Conservation (phyloP, 345 rosid species). For the Citropsis articulata region DNA sequence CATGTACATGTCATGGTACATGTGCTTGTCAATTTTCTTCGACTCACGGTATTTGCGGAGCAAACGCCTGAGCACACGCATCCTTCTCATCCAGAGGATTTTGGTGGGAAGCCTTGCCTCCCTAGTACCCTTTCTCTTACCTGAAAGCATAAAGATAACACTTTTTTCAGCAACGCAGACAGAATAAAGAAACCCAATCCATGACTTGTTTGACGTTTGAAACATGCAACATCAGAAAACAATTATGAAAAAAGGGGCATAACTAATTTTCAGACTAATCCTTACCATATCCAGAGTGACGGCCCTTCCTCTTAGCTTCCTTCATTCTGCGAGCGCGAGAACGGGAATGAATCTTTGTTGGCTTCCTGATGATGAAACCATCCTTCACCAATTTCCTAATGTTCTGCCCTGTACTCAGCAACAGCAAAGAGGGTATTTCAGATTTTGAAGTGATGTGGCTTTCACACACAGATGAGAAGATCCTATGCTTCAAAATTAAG, state of each 20-base stretch:
- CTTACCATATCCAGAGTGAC: conserved; percentile 77
- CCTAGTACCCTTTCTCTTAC: conserved; percentile 77
- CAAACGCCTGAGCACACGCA: conserved; percentile 66
- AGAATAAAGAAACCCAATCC: neutral
- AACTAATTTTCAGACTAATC: neutral
- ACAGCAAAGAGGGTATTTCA: neutral
- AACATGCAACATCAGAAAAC: neutral
- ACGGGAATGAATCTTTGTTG: conserved; percentile 78
- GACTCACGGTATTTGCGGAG: conserved; percentile 60
- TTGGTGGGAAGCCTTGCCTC: conserved; percentile 83
- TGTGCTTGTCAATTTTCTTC: conserved; percentile 77
- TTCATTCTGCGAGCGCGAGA: conserved; percentile 71
- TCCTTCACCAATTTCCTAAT: conserved; percentile 77
- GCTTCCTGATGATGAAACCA: conserved; percentile 76
- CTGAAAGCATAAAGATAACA: conserved; percentile 23
- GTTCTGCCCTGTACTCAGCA: conserved; percentile 54
- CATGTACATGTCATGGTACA: conserved; percentile 91
- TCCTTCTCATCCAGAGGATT: conserved; percentile 70
- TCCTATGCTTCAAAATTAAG: neutral
- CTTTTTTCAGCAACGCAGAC: neutral
- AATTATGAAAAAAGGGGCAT: too few species aligned
- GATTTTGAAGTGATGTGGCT: too few species aligned
- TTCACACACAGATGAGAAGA: too few species aligned
- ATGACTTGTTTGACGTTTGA: neutral
- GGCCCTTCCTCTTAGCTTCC: conserved; percentile 76